Conservation (phyloP, 768 basidiomycete species). For the Trichaptum fuscoviolaceum region DNA sequence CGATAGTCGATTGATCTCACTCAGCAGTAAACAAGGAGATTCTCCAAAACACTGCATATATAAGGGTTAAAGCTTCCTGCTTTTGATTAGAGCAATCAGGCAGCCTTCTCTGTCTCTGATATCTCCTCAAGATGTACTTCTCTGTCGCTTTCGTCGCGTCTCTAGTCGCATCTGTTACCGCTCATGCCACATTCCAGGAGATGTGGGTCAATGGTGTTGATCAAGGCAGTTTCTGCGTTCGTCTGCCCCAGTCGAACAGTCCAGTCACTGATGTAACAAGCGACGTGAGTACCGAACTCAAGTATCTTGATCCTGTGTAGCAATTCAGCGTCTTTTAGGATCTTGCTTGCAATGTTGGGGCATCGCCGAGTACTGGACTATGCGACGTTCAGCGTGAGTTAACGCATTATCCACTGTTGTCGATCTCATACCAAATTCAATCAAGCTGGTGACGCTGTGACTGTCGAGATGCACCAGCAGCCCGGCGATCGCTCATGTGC, state of each 20-base stretch:
- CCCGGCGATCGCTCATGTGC: slow-evolving; percentile 40
- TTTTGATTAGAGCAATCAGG: too few relatives aligned
- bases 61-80: too few relatives aligned
- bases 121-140: slow-evolving; percentile 24
- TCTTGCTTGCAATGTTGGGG: slow-evolving; percentile 42
- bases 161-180: slow-evolving; percentile 34
- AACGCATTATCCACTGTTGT: slow-evolving; percentile 1
- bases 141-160: slow-evolving; percentile 26
- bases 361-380: slow-evolving; percentile 28
- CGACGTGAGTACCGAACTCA: slow-evolving; percentile 21
- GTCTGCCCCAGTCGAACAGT: slow-evolving; percentile 39
- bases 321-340: slow-evolving; percentile 23
- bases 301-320: neutral
- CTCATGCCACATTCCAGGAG: slow-evolving; percentile 51
- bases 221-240: slow-evolving; percentile 41
- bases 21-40: neutral
- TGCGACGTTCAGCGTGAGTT: slow-evolving; percentile 38
- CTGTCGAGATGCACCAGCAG: slow-evolving; percentile 54
- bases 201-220: slow-evolving; percentile 48
- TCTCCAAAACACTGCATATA: neutral
- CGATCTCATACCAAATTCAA: neutral
- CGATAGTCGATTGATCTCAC: neutral
- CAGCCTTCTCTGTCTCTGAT: neutral
- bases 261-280: slow-evolving; percentile 39
- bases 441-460: slow-evolving; percentile 39